Conservation (phyloP, 192 early-diverging fungal species). For the Haplosporangium gracile region DNA sequence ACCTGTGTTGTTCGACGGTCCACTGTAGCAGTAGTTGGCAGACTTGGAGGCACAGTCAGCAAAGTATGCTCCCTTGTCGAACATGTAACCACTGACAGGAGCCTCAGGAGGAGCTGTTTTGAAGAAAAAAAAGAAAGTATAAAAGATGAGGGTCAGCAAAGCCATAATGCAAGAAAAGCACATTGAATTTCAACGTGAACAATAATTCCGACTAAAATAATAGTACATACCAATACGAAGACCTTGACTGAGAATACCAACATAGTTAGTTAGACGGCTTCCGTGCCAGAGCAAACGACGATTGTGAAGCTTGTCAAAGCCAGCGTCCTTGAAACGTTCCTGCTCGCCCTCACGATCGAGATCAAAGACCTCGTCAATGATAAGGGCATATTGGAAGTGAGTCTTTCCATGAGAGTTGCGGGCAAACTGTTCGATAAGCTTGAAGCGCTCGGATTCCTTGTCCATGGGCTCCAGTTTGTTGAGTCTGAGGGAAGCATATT, state of each 20-base stretch:
- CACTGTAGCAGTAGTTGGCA: slow-evolving; percentile 75
- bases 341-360: slow-evolving; percentile 72
- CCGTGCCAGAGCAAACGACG: slow-evolving; percentile 87
- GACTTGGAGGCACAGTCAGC: slow-evolving; percentile 85
- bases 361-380: slow-evolving; percentile 64
- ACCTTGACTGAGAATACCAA: slow-evolving; percentile 79
- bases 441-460: slow-evolving; percentile 62
- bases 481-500: slow-evolving; percentile 70
- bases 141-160: background rate
- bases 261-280: slow-evolving; percentile 79
- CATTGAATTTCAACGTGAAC: too few relatives aligned
- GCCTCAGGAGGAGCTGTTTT: slow-evolving; percentile 79
- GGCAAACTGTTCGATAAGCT: slow-evolving; percentile 72
- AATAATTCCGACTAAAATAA: too few relatives aligned
- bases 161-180: background rate
- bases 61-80: slow-evolving; percentile 90
- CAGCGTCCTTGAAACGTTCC: slow-evolving; percentile 60
- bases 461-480: slow-evolving; percentile 67
- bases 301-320: slow-evolving; percentile 67
- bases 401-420: slow-evolving; percentile 76
- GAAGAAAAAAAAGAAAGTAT: slow-evolving; percentile 10
- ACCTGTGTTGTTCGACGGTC: slow-evolving; percentile 53
- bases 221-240: slow-evolving; percentile 50
- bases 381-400: slow-evolving; percentile 59
- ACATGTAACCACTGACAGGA: slow-evolving; percentile 78